Percentiles rank a stretch among this genome's conserved stretches.
phyloP scores from a whole-genome alignment of 208 protist species.

The Leishmania tarentolae region DNA sequence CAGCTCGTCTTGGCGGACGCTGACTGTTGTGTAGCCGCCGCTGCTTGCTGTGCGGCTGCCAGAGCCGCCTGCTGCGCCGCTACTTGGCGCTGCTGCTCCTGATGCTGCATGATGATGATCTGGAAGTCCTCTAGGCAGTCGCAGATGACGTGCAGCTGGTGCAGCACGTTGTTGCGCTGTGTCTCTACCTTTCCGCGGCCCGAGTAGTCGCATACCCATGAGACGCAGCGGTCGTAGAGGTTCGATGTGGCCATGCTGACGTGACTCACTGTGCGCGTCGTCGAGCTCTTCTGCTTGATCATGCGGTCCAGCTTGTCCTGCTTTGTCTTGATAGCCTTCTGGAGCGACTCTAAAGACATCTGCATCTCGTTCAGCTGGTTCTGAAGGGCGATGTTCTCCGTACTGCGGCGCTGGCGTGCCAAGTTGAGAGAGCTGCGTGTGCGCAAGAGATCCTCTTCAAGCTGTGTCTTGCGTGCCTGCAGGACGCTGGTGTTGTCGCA shows the following conservation, averaged over 20 bases:
- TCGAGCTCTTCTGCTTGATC: conserved; percentile 87
- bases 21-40: conserved; percentile 7
- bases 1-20: not conserved
- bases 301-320: conserved; percentile 90
- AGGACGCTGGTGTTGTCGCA: conserved; percentile 92
- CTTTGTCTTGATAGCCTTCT: conserved; percentile 87
- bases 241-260: conserved; percentile 92
- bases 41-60: conserved; percentile 7
- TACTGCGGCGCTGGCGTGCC: conserved; percentile 80
- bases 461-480: conserved; percentile 88
- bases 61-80: conserved; percentile 10
- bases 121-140: conserved; percentile 93
- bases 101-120: conserved; percentile 71
- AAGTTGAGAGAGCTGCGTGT: conserved; percentile 86
- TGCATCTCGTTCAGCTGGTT: conserved; percentile 91
- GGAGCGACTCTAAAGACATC: conserved; percentile 78
- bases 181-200: conserved; percentile 74
- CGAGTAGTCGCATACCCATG: conserved; percentile 77
- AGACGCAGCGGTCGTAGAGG: conserved; percentile 87
- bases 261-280: conserved; percentile 90
- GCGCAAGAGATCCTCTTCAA: conserved; percentile 90
- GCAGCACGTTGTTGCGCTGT: conserved; percentile 69
- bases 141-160: conserved; percentile 87
- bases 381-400: conserved; percentile 87
- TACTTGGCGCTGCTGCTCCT: conserved; percentile 34